These are phyloP conservation scores for Blastobotrys buckinghamii DNA, from an alignment of 1,139 yeast species.

Conservation along the genomic window DNA sequence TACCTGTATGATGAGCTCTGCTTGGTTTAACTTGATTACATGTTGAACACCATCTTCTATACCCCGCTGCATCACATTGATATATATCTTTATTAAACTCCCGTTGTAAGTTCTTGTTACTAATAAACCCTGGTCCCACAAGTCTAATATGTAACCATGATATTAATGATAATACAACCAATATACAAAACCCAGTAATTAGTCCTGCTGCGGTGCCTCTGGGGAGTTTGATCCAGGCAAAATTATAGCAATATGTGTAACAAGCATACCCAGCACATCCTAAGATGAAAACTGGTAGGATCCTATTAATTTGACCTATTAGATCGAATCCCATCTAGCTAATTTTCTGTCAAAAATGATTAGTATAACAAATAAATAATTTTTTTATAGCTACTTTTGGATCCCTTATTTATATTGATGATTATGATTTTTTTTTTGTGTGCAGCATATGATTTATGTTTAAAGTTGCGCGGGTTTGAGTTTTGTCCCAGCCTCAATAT, in stretches of 20 bases:
- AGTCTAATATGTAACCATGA: slow-evolving; percentile 34
- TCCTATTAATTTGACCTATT: not conserved
- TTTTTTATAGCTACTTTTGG: too few relatives aligned
- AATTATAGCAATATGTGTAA: slow-evolving; percentile 34
- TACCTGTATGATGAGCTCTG: slow-evolving; percentile 73
- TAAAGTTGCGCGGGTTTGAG: too few relatives aligned
- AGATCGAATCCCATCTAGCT: too few relatives aligned
- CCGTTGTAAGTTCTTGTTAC: slow-evolving; percentile 2
- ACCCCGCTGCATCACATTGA: slow-evolving; percentile 39
- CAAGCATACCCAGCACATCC: slow-evolving; percentile 26
- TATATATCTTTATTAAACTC: slow-evolving; percentile 24
- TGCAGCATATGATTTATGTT: too few relatives aligned
- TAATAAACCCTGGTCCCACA: slow-evolving; percentile 2
- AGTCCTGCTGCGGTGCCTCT: slow-evolving; percentile 30
- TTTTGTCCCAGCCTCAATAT: too few relatives aligned
- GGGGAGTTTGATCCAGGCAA: slow-evolving; percentile 29
- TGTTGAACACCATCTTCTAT: slow-evolving; percentile 57
- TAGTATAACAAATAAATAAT: too few relatives aligned
- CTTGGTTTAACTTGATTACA: slow-evolving; percentile 86
- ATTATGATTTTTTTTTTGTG: too few relatives aligned
- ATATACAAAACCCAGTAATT: slow-evolving; percentile 25
- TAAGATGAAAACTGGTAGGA: not conserved
- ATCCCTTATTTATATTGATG: too few relatives aligned
- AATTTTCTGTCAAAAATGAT: not conserved
- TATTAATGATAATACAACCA: slow-evolving; percentile 25